Conservation (phyloP, 1,139 yeast species). For the Sugiyamaella sp. region DNA sequence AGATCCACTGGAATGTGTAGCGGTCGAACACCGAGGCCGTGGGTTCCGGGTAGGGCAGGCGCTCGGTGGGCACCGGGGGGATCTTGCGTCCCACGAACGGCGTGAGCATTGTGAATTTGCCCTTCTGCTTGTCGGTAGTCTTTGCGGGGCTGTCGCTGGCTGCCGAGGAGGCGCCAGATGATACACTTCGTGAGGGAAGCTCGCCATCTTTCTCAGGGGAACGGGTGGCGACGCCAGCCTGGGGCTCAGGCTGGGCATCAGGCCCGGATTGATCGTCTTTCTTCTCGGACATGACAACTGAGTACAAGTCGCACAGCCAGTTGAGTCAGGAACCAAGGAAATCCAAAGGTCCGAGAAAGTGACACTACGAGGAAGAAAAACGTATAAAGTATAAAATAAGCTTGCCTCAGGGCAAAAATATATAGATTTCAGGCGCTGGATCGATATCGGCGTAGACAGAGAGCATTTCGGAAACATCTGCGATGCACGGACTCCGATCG, state of each 20-base stretch:
- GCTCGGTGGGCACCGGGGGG: constrained; percentile 40
- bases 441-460: background rate
- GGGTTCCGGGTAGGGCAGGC: constrained; percentile 36
- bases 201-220: background rate
- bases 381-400: background rate
- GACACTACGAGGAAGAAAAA: too few relatives aligned
- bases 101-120: constrained; percentile 30
- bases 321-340: too few relatives aligned
- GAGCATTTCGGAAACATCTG: constrained; percentile 3
- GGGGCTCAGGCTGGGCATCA: background rate
- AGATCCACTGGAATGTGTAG: constrained; percentile 60
- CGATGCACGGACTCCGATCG: constrained; percentile 16
- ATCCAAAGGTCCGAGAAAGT: background rate
- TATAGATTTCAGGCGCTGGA: background rate
- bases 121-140: constrained; percentile 7
- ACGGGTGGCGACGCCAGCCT: too few relatives aligned
- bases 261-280: background rate
- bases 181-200: background rate
- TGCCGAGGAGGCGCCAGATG: background rate
- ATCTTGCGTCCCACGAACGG: constrained; percentile 35
- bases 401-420: background rate
- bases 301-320: too few relatives aligned
- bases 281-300: background rate
- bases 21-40: constrained; percentile 28
- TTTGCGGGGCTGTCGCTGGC: background rate